Conservation (phyloP, 2,329 filamentous ascomycete genomes). For the Ophiostoma fasciatum region DNA sequence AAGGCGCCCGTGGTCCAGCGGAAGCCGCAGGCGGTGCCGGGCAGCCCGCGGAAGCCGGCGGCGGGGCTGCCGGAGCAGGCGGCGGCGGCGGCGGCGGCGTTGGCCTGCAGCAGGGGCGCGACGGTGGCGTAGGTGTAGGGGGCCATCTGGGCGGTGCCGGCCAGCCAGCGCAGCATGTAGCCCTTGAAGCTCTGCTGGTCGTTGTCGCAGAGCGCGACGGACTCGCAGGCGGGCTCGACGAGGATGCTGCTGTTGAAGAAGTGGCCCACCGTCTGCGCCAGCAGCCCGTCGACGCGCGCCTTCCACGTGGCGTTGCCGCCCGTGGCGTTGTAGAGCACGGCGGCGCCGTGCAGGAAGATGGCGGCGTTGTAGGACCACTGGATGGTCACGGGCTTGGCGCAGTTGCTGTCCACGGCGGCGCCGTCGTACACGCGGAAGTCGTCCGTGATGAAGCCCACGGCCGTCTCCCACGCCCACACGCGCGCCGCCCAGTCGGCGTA, state of each 20-base stretch:
- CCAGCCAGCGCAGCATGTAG: slow-evolving; percentile 54
- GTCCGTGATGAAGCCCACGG: slow-evolving; percentile 39
- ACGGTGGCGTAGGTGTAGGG: slow-evolving; percentile 36
- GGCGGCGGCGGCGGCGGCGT: slow-evolving; percentile 35
- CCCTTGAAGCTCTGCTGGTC: slow-evolving; percentile 67
- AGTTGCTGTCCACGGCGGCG: slow-evolving; percentile 27
- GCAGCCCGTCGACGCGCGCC: slow-evolving; percentile 41
- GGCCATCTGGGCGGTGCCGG: slow-evolving; percentile 37
- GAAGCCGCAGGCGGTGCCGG: slow-evolving; percentile 52
- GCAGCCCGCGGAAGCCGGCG: slow-evolving; percentile 31
- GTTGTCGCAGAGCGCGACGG: slow-evolving; percentile 42
- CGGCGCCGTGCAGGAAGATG: slow-evolving; percentile 45
- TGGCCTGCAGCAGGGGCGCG: slow-evolving; percentile 33
- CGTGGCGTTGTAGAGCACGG: slow-evolving; percentile 51
- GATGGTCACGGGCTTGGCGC: slow-evolving; percentile 36
- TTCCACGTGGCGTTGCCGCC: slow-evolving; percentile 35
- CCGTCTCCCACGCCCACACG: slow-evolving; percentile 50
- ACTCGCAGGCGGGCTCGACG: slow-evolving; percentile 54
- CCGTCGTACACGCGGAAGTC: slow-evolving; percentile 45
- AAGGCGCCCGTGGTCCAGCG: slow-evolving; percentile 42
- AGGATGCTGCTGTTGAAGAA: slow-evolving; percentile 46
- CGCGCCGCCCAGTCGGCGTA: slow-evolving; percentile 64
- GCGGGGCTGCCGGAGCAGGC: slow-evolving; percentile 33
- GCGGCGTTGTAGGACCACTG: slow-evolving; percentile 60
- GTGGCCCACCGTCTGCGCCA: slow-evolving; percentile 31